Evolutionary conservation across 768 basidiomycete genomes (phyloP).

Genomic region (Russula olivacea): DNA sequence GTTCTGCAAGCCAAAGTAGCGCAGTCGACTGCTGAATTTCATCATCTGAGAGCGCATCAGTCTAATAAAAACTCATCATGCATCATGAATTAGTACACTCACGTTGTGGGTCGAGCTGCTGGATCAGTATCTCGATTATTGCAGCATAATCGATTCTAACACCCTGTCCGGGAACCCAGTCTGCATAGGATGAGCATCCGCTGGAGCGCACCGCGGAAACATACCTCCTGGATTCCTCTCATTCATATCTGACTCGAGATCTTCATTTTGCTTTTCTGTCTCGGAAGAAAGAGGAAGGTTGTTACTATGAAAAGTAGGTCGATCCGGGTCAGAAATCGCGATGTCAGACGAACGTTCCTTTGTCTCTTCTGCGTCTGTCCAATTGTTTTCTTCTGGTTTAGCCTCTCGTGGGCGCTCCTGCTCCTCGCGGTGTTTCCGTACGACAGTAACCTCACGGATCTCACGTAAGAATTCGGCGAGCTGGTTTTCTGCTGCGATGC

Average conservation of each 20-base stretch:
- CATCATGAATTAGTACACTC: neutral
- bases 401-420: slow-evolving; percentile 24
- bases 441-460: slow-evolving; percentile 75
- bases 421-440: slow-evolving; percentile 62
- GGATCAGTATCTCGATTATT: slow-evolving; percentile 88
- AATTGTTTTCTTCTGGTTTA: slow-evolving; percentile 8
- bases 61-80: neutral
- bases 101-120: slow-evolving; percentile 83
- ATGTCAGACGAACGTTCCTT: slow-evolving; percentile 11
- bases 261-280: slow-evolving; percentile 11
- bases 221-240: slow-evolving; percentile 51
- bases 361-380: slow-evolving; percentile 7
- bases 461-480: slow-evolving; percentile 88
- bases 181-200: slow-evolving; percentile 33
- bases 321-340: slow-evolving; percentile 3
- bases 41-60: slow-evolving; percentile 51
- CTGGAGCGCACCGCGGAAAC: neutral
- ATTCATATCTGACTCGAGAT: slow-evolving; percentile 43
- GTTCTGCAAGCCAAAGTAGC: slow-evolving; percentile 89
- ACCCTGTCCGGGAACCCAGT: slow-evolving; percentile 91
- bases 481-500: slow-evolving; percentile 83
- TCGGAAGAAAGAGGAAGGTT: slow-evolving; percentile 26
- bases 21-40: slow-evolving; percentile 94
- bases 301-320: slow-evolving; percentile 11
- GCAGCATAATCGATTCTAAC: slow-evolving; percentile 87